Percentiles rank a stretch among this genome's conserved stretches.
Evolutionary conservation across 2,329 filamentous ascomycete genomes (phyloP).

Genomic region (Alternaria hordeiaustralica): DNA sequence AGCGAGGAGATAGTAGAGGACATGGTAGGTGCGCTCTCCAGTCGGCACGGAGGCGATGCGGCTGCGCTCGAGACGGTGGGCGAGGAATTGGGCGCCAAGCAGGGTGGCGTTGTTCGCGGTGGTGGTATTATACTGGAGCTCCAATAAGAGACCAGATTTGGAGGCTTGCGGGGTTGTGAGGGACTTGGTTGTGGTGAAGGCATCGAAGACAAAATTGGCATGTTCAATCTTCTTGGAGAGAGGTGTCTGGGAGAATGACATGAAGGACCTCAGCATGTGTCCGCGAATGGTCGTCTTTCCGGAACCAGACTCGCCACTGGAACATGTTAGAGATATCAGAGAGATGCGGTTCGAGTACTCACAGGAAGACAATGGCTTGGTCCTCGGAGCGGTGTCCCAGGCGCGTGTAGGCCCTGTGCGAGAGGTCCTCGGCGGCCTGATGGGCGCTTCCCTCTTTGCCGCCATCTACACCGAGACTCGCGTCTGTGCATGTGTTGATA

Average conservation of each 20-base stretch:
- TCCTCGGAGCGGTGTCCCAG: conserved; percentile 90
- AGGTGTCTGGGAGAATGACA: conserved; percentile 90
- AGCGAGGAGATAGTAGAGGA: conserved; percentile 92
- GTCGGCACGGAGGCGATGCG: conserved; percentile 91
- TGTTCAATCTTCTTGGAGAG: conserved; percentile 92
- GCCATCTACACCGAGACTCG: conserved; percentile 86
- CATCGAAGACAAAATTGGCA: conserved; percentile 94
- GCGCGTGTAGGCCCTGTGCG: conserved; percentile 82
- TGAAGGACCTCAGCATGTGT: conserved; percentile 82
- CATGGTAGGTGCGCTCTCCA: conserved; percentile 94
- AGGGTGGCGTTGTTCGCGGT: conserved; percentile 83
- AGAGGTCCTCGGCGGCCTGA: conserved; percentile 91
- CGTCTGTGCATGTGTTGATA: conserved; percentile 93
- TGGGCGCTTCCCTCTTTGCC: conserved; percentile 90
- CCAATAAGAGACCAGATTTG: conserved; percentile 93
- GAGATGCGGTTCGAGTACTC: conserved; percentile 51
- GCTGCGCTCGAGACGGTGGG: conserved; percentile 91
- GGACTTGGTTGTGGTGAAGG: conserved; percentile 95
- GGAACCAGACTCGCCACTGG: conserved; percentile 90
- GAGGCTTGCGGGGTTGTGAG: conserved; percentile 94
- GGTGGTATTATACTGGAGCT: conserved; percentile 94
- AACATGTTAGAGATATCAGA: conserved; percentile 6
- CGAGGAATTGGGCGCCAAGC: conserved; percentile 91
- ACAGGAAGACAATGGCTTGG: conserved; percentile 92
- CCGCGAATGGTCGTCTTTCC: conserved; percentile 95